A percentile compares a stretch with the other conserved stretches of the same genome.
These are phyloP conservation scores for Mycena citricolor DNA, from an alignment of 1,284 basidiomycete species.

Conservation along the genomic window DNA sequence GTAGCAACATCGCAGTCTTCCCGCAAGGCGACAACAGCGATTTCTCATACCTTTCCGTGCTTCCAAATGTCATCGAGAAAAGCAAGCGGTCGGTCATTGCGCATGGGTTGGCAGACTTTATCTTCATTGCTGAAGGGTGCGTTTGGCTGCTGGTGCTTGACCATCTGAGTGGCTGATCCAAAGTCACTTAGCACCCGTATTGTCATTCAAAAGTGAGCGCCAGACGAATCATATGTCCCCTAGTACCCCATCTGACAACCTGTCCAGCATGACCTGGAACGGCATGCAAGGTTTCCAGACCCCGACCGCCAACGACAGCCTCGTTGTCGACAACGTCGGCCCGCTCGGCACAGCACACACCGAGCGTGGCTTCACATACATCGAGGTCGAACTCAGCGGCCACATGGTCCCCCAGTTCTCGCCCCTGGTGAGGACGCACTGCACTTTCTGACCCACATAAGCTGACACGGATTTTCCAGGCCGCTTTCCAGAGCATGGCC, in stretches of 20 bases:
- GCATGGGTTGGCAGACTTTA: conserved; percentile 72
- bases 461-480: conserved; percentile 34
- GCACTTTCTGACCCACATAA: no score
- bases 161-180: no score
- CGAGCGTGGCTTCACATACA: conserved; percentile 67
- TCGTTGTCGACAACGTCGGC: conserved; percentile 69
- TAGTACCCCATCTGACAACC: background rate
- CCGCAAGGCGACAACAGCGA: conserved; percentile 57
- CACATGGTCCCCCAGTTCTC: conserved; percentile 75
- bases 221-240: background rate
- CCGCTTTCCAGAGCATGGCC: conserved; percentile 69
- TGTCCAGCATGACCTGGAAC: conserved; percentile 67
- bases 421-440: conserved; percentile 48
- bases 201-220: conserved; percentile 63
- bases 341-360: conserved; percentile 61
- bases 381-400: conserved; percentile 64
- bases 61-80: conserved; percentile 74
- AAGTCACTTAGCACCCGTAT: conserved; percentile 62
- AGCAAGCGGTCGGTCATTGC: conserved; percentile 62
- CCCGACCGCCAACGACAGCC: conserved; percentile 61
- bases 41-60: conserved; percentile 61
- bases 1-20: conserved; percentile 62
- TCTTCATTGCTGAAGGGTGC: conserved; percentile 71
- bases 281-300: conserved; percentile 73
- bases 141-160: no score